These are phyloP conservation scores for Arxiozyma bovina DNA, from an alignment of 1,139 yeast genomes.

Conservation along the genomic window DNA sequence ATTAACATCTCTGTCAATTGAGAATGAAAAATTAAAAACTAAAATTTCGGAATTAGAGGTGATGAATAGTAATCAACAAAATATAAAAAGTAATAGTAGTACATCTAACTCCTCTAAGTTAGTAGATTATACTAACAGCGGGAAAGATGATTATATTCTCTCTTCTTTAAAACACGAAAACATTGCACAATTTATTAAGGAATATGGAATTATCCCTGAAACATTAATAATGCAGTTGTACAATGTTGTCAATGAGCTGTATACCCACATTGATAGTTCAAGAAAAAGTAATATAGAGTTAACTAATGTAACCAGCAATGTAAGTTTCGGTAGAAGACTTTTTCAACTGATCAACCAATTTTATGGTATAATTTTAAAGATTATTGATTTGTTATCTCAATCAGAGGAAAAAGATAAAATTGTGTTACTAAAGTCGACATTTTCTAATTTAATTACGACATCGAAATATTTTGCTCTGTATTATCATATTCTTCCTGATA, in stretches of 20 bases:
- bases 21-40: constrained; percentile 30
- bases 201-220: constrained; percentile 8
- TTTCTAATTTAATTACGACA: constrained; percentile 69
- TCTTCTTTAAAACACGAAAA: background rate
- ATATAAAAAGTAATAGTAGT: too few species aligned
- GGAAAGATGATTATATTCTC: background rate
- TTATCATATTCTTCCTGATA: constrained; percentile 44
- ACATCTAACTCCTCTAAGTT: background rate
- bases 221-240: background rate
- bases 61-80: constrained; percentile 3
- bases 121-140: background rate
- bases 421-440: constrained; percentile 51
- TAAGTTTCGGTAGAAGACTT: constrained; percentile 28
- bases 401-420: constrained; percentile 18
- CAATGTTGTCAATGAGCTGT: constrained; percentile 2
- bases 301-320: background rate
- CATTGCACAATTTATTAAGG: constrained; percentile 4
- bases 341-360: constrained; percentile 50
- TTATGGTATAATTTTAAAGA: constrained; percentile 42
- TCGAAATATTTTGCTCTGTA: constrained; percentile 69
- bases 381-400: constrained; percentile 22
- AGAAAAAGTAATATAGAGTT: background rate
- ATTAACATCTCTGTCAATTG: constrained; percentile 26
- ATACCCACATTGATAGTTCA: background rate
- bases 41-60: constrained; percentile 27